Conservation (phyloP, 2,329 filamentous ascomycete species). For the Fusarium humuli region DNA sequence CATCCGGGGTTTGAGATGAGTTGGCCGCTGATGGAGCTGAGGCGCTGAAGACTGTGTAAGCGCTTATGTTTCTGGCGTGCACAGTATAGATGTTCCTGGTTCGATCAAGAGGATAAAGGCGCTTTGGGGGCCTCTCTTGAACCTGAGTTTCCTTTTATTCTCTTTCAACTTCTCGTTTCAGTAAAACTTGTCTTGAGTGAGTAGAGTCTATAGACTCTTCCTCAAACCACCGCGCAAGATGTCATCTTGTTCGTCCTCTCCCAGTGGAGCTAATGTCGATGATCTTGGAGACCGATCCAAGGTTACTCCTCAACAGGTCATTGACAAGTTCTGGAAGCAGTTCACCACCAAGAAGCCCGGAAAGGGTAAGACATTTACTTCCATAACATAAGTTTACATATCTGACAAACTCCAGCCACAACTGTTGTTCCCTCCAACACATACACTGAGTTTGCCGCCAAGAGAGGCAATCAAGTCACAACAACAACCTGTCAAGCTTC, state of each 20-base stretch:
- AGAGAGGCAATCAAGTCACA: slow-evolving; percentile 64
- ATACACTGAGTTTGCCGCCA: slow-evolving; percentile 70
- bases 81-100: not conserved
- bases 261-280: not conserved
- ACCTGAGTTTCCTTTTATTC: not conserved
- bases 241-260: slow-evolving; percentile 31
- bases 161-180: not conserved
- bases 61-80: slow-evolving; percentile 6
- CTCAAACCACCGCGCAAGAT: slow-evolving; percentile 1
- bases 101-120: slow-evolving; percentile 16
- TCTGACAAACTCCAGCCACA: slow-evolving; percentile 60
- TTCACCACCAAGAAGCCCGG: slow-evolving; percentile 78
- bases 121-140: not conserved
- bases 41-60: slow-evolving; percentile 7
- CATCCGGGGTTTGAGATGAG: slow-evolving; percentile 5
- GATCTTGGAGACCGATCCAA: slow-evolving; percentile 49
- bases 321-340: slow-evolving; percentile 79
- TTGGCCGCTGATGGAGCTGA: slow-evolving; percentile 26
- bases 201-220: not conserved
- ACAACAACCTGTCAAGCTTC: slow-evolving; percentile 71
- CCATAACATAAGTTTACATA: fast-evolving
- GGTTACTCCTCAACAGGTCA: slow-evolving; percentile 72
- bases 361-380: slow-evolving; percentile 61
- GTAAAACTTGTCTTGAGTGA: not conserved
- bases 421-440: slow-evolving; percentile 77